Conservation (phyloP, 768 basidiomycete genomes). For the Daedaleopsis nitida region DNA sequence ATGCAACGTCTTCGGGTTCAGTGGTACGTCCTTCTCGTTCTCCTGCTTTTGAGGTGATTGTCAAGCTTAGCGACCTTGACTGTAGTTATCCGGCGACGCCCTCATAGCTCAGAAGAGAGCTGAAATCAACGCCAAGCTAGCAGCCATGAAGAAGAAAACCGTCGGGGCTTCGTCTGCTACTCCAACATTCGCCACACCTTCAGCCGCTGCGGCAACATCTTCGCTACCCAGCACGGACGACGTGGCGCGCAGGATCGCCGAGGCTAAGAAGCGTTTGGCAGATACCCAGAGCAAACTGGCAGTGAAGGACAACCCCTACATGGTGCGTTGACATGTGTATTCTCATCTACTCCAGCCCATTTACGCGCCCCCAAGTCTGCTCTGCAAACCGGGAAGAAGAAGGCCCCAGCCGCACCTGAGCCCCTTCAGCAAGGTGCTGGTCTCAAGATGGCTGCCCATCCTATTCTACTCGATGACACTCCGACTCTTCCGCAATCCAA, state of each 20-base stretch:
- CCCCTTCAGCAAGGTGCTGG: constrained; percentile 79
- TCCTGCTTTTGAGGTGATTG: not conserved
- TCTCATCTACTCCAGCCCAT: not conserved
- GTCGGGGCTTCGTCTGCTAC: constrained; percentile 23
- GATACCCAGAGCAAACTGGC: constrained; percentile 78
- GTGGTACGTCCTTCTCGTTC: constrained; percentile 39
- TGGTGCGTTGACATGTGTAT: constrained; percentile 49
- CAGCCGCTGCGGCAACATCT: constrained; percentile 36
- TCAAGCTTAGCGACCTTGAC: constrained; percentile 2
- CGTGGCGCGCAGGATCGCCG: constrained; percentile 71
- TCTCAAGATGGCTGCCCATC: constrained; percentile 89
- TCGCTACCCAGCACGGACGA: constrained; percentile 57
- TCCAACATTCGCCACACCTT: constrained; percentile 33
- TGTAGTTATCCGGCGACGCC: constrained; percentile 53
- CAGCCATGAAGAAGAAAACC: constrained; percentile 62
- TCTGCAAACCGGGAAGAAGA: constrained; percentile 54
- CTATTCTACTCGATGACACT: constrained; percentile 73
- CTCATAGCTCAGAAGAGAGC: constrained; percentile 84
- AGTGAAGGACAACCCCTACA: constrained; percentile 84
- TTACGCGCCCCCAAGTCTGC: constrained; percentile 42
- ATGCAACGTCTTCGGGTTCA: constrained; percentile 44
- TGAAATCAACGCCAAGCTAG: constrained; percentile 84
- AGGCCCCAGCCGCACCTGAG: constrained; percentile 52
- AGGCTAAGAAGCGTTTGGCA: constrained; percentile 83
- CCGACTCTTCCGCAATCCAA: constrained; percentile 65